These are phyloP conservation scores for Phytopythium litorale DNA, from an alignment of 352 stramenopile species.

Conservation along the genomic window DNA sequence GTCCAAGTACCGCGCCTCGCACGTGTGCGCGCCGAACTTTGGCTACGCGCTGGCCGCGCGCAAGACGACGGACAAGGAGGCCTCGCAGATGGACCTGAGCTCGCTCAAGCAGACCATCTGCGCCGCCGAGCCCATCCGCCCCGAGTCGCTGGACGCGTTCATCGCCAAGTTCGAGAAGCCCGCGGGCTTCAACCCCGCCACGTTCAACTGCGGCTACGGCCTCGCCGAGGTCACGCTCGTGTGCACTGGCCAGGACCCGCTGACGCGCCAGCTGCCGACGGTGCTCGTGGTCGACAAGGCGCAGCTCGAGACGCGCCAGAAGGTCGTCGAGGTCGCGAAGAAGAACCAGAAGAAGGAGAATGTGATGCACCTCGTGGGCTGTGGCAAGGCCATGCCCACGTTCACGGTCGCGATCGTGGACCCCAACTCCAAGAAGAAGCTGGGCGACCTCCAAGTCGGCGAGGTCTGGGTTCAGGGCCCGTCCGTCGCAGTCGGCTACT, in stretches of 20 bases:
- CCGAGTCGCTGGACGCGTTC: conserved; percentile 74
- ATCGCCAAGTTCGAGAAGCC: conserved; percentile 51
- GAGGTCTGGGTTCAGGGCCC: conserved; percentile 93
- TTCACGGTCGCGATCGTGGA: conserved; percentile 72
- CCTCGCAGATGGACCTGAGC: conserved; percentile 53
- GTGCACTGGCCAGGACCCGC: conserved; percentile 62
- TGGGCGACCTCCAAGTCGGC: conserved; percentile 64
- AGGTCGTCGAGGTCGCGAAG: conserved; percentile 26
- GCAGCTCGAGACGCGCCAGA: conserved; percentile 51
- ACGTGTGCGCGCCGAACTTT: conserved; percentile 80
- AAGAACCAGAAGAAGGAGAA: conserved; percentile 22
- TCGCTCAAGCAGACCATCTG: conserved; percentile 75
- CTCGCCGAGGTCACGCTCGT: conserved; percentile 82
- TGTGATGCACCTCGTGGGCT: conserved; percentile 69
- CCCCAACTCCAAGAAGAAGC: conserved; percentile 38
- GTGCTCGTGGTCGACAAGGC: conserved; percentile 67
- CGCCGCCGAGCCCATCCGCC: conserved; percentile 75
- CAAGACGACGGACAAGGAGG: conserved; percentile 71
- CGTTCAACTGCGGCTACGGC: conserved; percentile 83
- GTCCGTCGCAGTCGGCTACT: conserved; percentile 70
- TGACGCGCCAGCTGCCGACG: conserved; percentile 42
- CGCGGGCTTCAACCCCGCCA: conserved; percentile 55
- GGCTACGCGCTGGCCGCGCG: conserved; percentile 67
- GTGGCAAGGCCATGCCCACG: conserved; percentile 72
- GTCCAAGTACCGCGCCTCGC: conserved; percentile 73